A percentile compares a stretch with the other conserved stretches of the same genome.
These are phyloP conservation scores for Ogataea trehaloabstinens DNA, from an alignment of 805 yeast genomes.

Conservation along the genomic window DNA sequence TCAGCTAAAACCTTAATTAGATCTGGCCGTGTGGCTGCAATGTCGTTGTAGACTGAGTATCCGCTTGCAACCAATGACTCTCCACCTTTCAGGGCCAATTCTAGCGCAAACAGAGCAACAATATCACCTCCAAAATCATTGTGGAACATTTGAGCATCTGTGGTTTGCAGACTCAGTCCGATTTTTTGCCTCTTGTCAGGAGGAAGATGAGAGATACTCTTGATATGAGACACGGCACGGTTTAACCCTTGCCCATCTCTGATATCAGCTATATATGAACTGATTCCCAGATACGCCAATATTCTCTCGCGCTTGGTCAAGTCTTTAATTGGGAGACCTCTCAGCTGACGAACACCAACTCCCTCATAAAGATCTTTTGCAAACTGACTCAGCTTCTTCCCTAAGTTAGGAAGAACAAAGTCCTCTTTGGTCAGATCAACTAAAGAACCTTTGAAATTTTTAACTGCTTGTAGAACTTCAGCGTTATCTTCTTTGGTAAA, in stretches of 20 bases:
- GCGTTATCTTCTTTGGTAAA: conserved; percentile 3
- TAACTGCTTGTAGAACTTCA: conserved; percentile 1
- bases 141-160: conserved; percentile 5
- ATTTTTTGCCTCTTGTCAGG: conserved; percentile 3
- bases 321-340: conserved; percentile 1
- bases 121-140: conserved; percentile 4
- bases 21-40: conserved; percentile 3
- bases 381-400: conserved; percentile 2
- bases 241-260: conserved; percentile 3
- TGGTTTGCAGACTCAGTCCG: conserved; percentile 3
- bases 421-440: conserved; percentile 4
- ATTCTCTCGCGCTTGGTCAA: conserved; percentile 2
- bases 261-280: conserved; percentile 3
- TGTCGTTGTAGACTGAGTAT: conserved; percentile 1
- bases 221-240: conserved; percentile 3
- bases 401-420: conserved; percentile 2
- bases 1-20: conserved; percentile 1
- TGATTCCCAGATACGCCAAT: conserved; percentile 3
- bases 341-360: conserved; percentile 3
- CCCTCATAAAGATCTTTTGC: conserved; percentile 3
- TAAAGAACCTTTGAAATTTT: conserved; percentile 2
- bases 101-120: conserved; percentile 2
- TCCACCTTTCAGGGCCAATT: conserved; percentile 2
- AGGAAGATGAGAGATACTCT: conserved; percentile 4
- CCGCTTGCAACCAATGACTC: conserved; percentile 3